Percentiles rank a stretch among this genome's conserved stretches.
Conservation (phyloP, 495 filamentous ascomycete species). For the Hypoxylon lienhwacheense region DNA sequence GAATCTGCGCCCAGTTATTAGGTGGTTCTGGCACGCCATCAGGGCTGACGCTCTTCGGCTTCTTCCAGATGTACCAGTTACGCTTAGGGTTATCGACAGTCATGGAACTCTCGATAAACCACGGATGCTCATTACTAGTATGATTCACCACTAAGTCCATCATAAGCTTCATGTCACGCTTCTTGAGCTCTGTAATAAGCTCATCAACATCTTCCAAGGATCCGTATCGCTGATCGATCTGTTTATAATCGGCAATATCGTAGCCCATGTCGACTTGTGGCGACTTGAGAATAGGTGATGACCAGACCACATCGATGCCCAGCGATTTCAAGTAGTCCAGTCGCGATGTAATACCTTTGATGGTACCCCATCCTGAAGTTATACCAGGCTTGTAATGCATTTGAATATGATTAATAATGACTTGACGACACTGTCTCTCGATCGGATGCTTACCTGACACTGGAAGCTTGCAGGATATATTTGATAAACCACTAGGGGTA, state of each 20-base stretch:
- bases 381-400: slow-evolving; percentile 35
- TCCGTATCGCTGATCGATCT: slow-evolving; percentile 60
- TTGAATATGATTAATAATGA: slow-evolving; percentile 7
- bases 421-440: neutral
- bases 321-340: slow-evolving; percentile 59
- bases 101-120: slow-evolving; percentile 62
- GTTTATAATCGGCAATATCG: slow-evolving; percentile 64
- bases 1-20: slow-evolving; percentile 64
- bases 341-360: slow-evolving; percentile 61
- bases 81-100: slow-evolving; percentile 56
- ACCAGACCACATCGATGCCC: slow-evolving; percentile 37
- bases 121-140: slow-evolving; percentile 63
- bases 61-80: slow-evolving; percentile 67
- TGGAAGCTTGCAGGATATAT: slow-evolving; percentile 65
- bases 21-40: slow-evolving; percentile 58
- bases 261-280: slow-evolving; percentile 61
- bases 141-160: slow-evolving; percentile 71
- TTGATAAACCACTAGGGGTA: slow-evolving; percentile 54
- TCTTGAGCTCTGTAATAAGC: slow-evolving; percentile 56
- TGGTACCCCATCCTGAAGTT: slow-evolving; percentile 54
- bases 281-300: slow-evolving; percentile 51
- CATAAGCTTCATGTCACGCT: slow-evolving; percentile 63
- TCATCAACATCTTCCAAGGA: slow-evolving; percentile 61
- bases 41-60: slow-evolving; percentile 49
- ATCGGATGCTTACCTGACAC: slow-evolving; percentile 51